Evolutionary conservation across 345 rosid genomes (phyloP).

Genomic region (Rhizophora mangle): DNA sequence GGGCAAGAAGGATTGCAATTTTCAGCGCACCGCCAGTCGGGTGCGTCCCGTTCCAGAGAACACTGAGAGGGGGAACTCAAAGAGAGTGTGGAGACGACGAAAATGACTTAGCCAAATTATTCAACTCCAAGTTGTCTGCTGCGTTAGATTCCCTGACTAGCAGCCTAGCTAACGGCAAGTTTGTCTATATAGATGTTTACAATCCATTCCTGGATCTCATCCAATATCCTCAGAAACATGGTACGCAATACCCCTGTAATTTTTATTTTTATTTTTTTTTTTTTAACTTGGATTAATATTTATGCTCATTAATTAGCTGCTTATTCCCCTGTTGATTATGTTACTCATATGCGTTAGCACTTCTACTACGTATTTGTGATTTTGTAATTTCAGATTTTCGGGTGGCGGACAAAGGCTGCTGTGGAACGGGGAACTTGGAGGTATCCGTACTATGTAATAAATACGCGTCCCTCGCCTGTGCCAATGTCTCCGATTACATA

Average conservation of each 20-base stretch:
- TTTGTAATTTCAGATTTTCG: constrained; percentile 34
- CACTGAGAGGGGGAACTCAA: constrained; percentile 24
- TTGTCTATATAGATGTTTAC: constrained; percentile 52
- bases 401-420: constrained; percentile 40
- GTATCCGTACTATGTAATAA: constrained; percentile 23
- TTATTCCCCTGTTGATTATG: too few species aligned
- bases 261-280: not conserved
- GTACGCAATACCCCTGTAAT: constrained; percentile 24
- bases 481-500: constrained; percentile 16
- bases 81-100: constrained; percentile 30
- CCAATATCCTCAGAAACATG: constrained; percentile 43
- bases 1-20: constrained; percentile 44
- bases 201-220: constrained; percentile 48
- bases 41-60: constrained; percentile 48
- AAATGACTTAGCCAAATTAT: constrained; percentile 37
- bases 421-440: constrained; percentile 40
- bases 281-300: too few species aligned
- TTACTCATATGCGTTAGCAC: too few species aligned
- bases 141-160: constrained; percentile 27
- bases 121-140: constrained; percentile 41
- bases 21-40: constrained; percentile 53
- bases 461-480: constrained; percentile 21
- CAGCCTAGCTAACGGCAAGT: constrained; percentile 24
- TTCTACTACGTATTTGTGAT: too few species aligned
- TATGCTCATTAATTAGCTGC: too few species aligned